phyloP scores from a whole-genome alignment of 2,329 filamentous ascomycete species.

The Microsporum ferrugineum region DNA sequence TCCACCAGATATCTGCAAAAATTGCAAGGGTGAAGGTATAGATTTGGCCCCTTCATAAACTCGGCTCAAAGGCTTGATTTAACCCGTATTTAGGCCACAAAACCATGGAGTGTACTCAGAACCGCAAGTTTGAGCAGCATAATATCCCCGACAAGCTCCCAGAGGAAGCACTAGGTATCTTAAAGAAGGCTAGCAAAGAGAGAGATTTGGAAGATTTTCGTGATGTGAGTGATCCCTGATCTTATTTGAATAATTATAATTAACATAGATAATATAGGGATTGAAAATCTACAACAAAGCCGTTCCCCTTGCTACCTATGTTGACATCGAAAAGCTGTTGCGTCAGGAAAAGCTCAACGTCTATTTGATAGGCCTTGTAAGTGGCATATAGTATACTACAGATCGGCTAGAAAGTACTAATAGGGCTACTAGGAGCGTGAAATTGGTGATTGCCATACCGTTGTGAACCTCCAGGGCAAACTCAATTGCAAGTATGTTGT shows the following conservation, averaged over 20 bases:
- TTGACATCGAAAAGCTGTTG: conserved; percentile 41
- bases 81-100: conserved; percentile 29
- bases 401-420: neutral
- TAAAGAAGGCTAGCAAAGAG: conserved; percentile 39
- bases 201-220: conserved; percentile 43
- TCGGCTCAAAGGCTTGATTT: neutral
- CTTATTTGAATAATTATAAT: neutral
- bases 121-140: conserved; percentile 34
- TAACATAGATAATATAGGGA: conserved; percentile 17
- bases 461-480: conserved; percentile 45
- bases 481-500: conserved; percentile 41
- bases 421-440: conserved; percentile 29
- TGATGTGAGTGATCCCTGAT: conserved; percentile 22
- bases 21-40: conserved; percentile 37
- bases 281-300: conserved; percentile 43
- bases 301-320: conserved; percentile 35
- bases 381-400: conserved; percentile 5
- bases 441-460: conserved; percentile 34
- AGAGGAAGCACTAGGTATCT: conserved; percentile 40
- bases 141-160: conserved; percentile 38
- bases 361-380: conserved; percentile 43
- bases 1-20: conserved; percentile 35
- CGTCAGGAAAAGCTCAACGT: conserved; percentile 38
- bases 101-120: conserved; percentile 35
- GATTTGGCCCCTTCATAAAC: neutral